Conservation (phyloP, 2,329 filamentous ascomycete species). For the Lachnum nothofagi region DNA sequence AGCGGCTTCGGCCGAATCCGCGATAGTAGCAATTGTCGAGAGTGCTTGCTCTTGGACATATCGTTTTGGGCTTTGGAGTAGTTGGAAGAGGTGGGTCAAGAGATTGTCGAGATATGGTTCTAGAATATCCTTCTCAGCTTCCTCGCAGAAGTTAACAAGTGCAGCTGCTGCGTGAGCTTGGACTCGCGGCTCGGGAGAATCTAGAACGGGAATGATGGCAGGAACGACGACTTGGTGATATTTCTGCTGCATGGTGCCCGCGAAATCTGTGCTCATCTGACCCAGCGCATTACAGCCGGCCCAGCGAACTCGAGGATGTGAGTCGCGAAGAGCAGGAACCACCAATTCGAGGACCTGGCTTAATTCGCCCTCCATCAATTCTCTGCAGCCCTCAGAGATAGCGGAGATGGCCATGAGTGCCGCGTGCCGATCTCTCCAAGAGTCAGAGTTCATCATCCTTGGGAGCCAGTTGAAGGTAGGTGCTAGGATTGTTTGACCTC, state of each 20-base stretch:
- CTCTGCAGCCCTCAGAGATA: constrained; percentile 93
- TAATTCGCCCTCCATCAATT: constrained; percentile 91
- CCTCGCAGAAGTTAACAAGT: constrained; percentile 97
- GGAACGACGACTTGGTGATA: constrained; percentile 84
- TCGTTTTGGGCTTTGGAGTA: constrained; percentile 85
- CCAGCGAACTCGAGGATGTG: constrained; percentile 91
- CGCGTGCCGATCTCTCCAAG: constrained; percentile 92
- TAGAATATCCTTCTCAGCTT: constrained; percentile 85
- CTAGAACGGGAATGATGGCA: constrained; percentile 86
- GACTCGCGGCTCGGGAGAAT: constrained; percentile 85
- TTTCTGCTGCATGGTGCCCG: constrained; percentile 94
- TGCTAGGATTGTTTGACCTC: constrained; percentile 83
- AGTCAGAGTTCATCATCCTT: constrained; percentile 91
- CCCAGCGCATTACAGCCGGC: constrained; percentile 97
- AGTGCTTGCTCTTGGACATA: constrained; percentile 97
- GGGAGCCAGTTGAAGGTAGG: constrained; percentile 97
- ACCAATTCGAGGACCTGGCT: constrained; percentile 92
- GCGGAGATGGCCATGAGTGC: constrained; percentile 98
- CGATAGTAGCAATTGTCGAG: constrained; percentile 96
- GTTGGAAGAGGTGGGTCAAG: constrained; percentile 75
- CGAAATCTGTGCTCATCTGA: constrained; percentile 99
- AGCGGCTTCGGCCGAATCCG: constrained; percentile 92
- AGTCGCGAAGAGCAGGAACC: constrained; percentile 82
- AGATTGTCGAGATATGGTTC: constrained; percentile 91
- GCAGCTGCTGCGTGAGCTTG: constrained; percentile 97